These are phyloP conservation scores for Buddleja alternifolia DNA, from an alignment of 257 asterid genomes.

Conservation along the genomic window DNA sequence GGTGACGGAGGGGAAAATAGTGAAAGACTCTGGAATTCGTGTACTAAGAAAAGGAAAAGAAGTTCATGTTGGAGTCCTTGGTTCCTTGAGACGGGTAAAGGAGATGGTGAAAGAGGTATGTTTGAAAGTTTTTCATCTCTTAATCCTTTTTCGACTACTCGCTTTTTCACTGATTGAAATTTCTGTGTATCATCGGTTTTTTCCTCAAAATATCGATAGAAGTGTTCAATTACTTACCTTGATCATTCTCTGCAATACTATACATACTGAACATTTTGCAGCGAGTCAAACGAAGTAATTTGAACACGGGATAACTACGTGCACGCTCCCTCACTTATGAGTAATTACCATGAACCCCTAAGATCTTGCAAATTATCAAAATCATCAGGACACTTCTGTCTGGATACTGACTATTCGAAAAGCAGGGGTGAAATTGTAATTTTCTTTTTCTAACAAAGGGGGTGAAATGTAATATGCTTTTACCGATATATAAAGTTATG, in stretches of 20 bases:
- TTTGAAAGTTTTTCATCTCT: background rate
- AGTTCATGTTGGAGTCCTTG: conserved; percentile 75
- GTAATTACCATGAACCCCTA: too few species aligned
- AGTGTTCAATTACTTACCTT: background rate
- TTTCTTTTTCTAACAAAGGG: too few species aligned
- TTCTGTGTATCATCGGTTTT: background rate
- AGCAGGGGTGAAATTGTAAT: too few species aligned
- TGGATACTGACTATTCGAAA: too few species aligned
- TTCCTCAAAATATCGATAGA: background rate
- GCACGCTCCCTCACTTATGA: too few species aligned
- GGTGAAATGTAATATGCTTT: too few species aligned
- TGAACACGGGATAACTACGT: too few species aligned
- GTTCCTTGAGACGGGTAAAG: conserved; percentile 85
- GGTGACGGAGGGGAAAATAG: conserved; percentile 90
- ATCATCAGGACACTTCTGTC: too few species aligned
- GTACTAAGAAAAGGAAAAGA: conserved; percentile 76
- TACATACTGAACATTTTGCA: too few species aligned
- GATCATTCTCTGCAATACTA: background rate
- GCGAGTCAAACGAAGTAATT: too few species aligned
- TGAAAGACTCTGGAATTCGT: conserved; percentile 82
- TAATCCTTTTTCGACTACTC: conserved; percentile 8
- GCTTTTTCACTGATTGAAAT: conserved; percentile 9
- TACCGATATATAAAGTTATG: too few species aligned
- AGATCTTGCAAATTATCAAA: too few species aligned
- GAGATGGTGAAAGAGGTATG: conserved; percentile 94